Evolutionary conservation across 2,329 filamentous ascomycete species (phyloP), one percentile per base, ranked within the genome.

Genomic region (Hymenoscyphus linearis): DNA sequence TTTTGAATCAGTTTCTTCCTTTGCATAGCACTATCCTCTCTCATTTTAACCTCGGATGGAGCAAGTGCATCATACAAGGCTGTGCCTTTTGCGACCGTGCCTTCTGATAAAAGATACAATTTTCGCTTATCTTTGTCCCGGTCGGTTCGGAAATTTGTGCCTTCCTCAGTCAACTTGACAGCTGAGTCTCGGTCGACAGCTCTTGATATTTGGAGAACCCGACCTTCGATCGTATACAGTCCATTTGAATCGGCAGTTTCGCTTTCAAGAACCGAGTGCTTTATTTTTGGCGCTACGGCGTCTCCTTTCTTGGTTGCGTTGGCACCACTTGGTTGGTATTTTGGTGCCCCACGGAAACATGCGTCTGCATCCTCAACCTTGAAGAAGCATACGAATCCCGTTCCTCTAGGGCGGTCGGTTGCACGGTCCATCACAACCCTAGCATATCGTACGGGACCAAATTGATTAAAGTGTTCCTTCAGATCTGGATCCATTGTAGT

Each of bases 361-460:
- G 80, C 75, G 71, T 87, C 85, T 66, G 88, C 90, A 71, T 96
- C 91, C 22, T 88, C 84, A 40, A 80, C 77, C 56, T 88, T 87
- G 76, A 87, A 88, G 77, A 99, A 99, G 77, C 91, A 96, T 34
- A 98, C 93, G 71, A 99, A 99, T 3, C 89, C 95, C 35, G 93
- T 98, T 27, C 95, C 95, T 55, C 90, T 91, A 1, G 95, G 91
- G 57, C 91, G 87, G 68, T 93, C 92, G 0, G 91, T 96, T 26
- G 86, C 85, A 54, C 82, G 87, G 72, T 99, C 93, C 72, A 96
- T 84, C 40, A 99, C 96, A 10, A 97, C 87, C 66, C 96, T 85
- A 4, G 93, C 95, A 73, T 98, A 99, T 40, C 93, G 85, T 44
- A 97, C 80, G n/a, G 82, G 83, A 27, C 95, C 96, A 70, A 99